Conservation (phyloP, 352 stramenopile species). For the Phytopythium helicoides region DNA sequence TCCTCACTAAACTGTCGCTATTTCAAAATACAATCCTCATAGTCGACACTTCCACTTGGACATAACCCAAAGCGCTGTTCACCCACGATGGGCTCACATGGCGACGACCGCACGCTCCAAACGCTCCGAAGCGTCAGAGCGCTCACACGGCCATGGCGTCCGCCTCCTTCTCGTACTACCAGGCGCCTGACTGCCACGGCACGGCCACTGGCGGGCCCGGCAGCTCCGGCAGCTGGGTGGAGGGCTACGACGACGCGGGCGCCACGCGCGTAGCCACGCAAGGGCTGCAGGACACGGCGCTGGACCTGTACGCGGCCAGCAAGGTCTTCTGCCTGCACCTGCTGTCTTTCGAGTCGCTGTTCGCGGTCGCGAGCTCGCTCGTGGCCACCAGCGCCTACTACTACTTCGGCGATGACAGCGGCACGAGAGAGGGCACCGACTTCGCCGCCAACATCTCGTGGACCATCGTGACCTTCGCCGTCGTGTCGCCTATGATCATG, state of each 20-base stretch:
- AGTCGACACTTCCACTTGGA: too few relatives aligned
- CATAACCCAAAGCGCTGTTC: too few relatives aligned
- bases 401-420: constrained; percentile 34
- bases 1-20: too few relatives aligned
- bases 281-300: constrained; percentile 22
- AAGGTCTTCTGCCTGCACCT: constrained; percentile 79
- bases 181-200: not conserved
- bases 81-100: too few relatives aligned
- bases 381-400: constrained; percentile 70
- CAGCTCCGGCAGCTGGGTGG: not conserved
- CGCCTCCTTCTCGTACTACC: too few relatives aligned
- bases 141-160: too few relatives aligned
- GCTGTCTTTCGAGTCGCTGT: constrained; percentile 73
- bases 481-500: constrained; percentile 88
- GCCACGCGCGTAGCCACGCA: constrained; percentile 4
- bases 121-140: too few relatives aligned
- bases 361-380: constrained; percentile 65
- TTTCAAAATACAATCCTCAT: too few relatives aligned
- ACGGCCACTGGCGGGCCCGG: too few relatives aligned
- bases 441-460: constrained; percentile 86
- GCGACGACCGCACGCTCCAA: too few relatives aligned
- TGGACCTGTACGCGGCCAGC: constrained; percentile 75
- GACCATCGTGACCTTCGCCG: constrained; percentile 77
- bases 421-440: constrained; percentile 21
- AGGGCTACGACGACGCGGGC: not conserved